Evolutionary conservation across 176 grass and related monocot genomes (phyloP).

Genomic region (Lolium multiflorum): DNA sequence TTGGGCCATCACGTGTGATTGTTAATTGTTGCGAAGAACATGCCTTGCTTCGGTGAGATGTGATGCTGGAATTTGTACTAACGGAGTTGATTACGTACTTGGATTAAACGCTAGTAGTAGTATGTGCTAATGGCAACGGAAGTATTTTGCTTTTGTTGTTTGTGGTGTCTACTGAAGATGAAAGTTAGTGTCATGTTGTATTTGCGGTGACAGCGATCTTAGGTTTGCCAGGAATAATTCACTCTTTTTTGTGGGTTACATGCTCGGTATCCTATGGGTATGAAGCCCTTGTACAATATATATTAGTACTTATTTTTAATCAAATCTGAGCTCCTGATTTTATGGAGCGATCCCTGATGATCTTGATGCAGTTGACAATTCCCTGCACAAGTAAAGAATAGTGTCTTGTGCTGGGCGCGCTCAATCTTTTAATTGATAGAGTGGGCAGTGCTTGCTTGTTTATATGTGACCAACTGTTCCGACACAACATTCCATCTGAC

Average conservation of each 20-base stretch:
- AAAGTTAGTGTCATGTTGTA: neutral
- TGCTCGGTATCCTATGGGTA: neutral
- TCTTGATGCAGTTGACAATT: neutral
- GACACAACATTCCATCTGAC: neutral
- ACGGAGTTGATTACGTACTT: constrained; percentile 48
- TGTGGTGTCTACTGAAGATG: neutral
- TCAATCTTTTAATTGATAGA: neutral
- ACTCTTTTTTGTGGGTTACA: too few species aligned
- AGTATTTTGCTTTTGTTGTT: constrained; percentile 26
- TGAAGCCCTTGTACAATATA: neutral
- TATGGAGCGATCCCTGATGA: neutral
- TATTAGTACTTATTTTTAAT: neutral
- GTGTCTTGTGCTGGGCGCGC: neutral
- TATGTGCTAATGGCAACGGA: constrained; percentile 33
- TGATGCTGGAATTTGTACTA: constrained; percentile 44
- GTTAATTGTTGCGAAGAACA: constrained; percentile 40
- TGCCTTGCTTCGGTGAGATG: constrained; percentile 49
- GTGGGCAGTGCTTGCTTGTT: constrained; percentile 14
- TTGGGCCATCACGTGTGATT: constrained; percentile 35
- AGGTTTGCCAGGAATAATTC: neutral
- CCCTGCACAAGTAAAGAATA: neutral
- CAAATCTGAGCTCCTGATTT: neutral
- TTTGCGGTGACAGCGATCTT: neutral
- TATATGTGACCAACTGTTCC: neutral
- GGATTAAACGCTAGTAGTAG: constrained; percentile 36